Evolutionary conservation across 129 eudicot species (phyloP).

Genomic region (Dittrichia graveolens): DNA sequence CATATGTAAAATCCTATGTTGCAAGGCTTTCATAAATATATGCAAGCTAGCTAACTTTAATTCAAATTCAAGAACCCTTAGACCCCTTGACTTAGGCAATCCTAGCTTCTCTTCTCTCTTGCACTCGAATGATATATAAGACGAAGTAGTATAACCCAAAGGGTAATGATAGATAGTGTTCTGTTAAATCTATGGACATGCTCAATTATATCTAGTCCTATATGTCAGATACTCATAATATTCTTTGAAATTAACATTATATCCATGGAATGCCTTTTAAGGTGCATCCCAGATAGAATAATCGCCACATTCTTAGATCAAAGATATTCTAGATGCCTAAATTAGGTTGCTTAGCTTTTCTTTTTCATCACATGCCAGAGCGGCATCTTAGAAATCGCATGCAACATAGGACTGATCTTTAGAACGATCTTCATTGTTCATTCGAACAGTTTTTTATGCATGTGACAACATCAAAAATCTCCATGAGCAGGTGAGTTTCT

Average conservation of each 20-base stretch:
- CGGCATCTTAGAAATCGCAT: neutral
- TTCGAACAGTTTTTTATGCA: no score
- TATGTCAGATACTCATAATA: conserved; percentile 2
- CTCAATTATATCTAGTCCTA: neutral
- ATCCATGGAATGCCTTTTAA: neutral
- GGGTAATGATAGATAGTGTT: no score
- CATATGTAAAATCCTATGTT: neutral
- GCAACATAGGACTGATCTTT: conserved; percentile 9
- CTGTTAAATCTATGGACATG: neutral
- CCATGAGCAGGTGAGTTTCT: neutral
- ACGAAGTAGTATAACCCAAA: neutral
- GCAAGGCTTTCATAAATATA: neutral
- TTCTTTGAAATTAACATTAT: neutral
- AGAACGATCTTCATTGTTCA: neutral
- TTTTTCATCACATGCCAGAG: conserved; percentile 1
- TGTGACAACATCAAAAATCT: neutral
- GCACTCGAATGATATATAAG: neutral
- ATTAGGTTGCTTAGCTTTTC: neutral
- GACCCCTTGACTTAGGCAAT: conserved; percentile 10
- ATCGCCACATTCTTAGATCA: neutral
- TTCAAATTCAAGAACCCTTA: neutral
- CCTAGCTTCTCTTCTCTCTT: neutral
- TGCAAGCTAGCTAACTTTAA: neutral
- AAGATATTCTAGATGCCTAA: neutral
- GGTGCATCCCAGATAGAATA: neutral